A percentile compares a stretch with the other conserved stretches of the same genome.
Conservation (phyloP, 1,284 basidiomycete genomes). For the Meripilus lineatus region DNA sequence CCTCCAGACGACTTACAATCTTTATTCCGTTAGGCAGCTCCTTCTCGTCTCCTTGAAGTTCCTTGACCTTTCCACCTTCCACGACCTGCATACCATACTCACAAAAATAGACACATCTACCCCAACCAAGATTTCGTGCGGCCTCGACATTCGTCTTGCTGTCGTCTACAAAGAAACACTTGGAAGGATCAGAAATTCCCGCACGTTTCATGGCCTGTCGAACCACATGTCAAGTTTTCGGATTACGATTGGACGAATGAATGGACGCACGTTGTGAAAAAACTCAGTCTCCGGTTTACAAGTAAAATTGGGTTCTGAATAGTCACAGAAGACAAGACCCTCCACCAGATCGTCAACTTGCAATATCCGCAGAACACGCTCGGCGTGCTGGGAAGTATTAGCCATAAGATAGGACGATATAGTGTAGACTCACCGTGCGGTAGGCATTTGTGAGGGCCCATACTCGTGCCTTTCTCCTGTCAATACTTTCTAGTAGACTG, state of each 20-base stretch:
- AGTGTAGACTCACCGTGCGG: constrained; percentile 44
- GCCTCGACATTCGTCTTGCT: constrained; percentile 62
- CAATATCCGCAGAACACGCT: constrained; percentile 74
- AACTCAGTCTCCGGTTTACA: constrained; percentile 82
- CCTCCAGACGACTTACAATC: constrained; percentile 50
- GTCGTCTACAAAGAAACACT: constrained; percentile 76
- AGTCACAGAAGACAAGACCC: constrained; percentile 80
- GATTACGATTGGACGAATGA: no score
- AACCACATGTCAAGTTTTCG: no score
- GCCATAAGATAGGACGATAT: constrained; percentile 3
- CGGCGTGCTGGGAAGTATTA: constrained; percentile 59
- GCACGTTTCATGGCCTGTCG: constrained; percentile 61
- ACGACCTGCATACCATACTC: constrained; percentile 58
- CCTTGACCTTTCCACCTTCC: constrained; percentile 55
- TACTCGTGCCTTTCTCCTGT: constrained; percentile 71
- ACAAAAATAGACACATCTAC: constrained; percentile 66
- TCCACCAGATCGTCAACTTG: constrained; percentile 74
- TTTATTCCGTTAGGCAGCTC: constrained; percentile 37
- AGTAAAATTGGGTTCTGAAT: constrained; percentile 60
- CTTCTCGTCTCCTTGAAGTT: constrained; percentile 41
- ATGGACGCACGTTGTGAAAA: constrained; percentile 49
- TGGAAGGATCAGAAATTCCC: constrained; percentile 52
- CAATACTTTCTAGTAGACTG: constrained; percentile 73
- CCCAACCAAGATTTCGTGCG: constrained; percentile 65
- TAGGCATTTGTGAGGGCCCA: constrained; percentile 85